These are phyloP conservation scores for Pichia sp. DNA, from an alignment of 1,139 yeast genomes.

Conservation along the genomic window DNA sequence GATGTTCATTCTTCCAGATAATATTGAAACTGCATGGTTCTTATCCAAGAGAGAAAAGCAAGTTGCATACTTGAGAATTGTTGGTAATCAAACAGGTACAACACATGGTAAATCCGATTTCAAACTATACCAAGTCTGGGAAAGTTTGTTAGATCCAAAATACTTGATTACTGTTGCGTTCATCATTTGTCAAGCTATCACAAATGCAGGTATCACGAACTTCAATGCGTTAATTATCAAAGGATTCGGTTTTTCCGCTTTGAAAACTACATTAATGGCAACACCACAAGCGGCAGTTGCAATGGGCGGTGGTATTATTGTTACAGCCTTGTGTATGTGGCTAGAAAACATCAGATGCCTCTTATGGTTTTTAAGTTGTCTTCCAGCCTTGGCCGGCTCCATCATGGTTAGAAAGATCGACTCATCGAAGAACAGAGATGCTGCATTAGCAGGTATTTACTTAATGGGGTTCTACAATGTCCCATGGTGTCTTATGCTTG, in stretches of 20 bases:
- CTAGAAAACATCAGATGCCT: conserved; percentile 11
- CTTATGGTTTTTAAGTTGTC: conserved; percentile 11
- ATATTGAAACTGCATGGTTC: conserved; percentile 54
- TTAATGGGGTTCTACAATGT: conserved; percentile 14
- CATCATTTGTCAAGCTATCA: conserved; percentile 36
- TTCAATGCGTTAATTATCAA: conserved; percentile 24
- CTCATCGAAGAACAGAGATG: conserved; percentile 46
- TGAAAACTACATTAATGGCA: conserved; percentile 22
- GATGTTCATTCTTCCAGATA: conserved; percentile 49
- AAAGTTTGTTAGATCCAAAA: conserved; percentile 38
- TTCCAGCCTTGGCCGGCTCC: conserved; percentile 18
- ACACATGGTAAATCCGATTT: conserved; percentile 18
- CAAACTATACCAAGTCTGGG: conserved; percentile 34
- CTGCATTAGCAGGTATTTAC: conserved; percentile 14
- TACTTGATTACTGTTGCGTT: conserved; percentile 36
- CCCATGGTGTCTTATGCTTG: conserved; percentile 9
- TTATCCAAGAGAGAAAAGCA: conserved; percentile 48
- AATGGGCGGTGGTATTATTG: conserved; percentile 11
- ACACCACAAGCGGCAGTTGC: conserved; percentile 21
- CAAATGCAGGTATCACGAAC: conserved; percentile 38
- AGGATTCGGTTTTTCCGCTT: conserved; percentile 23
- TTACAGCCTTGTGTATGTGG: conserved; percentile 6
- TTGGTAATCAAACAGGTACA: conserved; percentile 31
- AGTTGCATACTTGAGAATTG: conserved; percentile 20
- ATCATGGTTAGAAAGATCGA: conserved; percentile 13